phyloP scores from a whole-genome alignment of 352 stramenopile genomes.

The Pythium myriotylum region DNA sequence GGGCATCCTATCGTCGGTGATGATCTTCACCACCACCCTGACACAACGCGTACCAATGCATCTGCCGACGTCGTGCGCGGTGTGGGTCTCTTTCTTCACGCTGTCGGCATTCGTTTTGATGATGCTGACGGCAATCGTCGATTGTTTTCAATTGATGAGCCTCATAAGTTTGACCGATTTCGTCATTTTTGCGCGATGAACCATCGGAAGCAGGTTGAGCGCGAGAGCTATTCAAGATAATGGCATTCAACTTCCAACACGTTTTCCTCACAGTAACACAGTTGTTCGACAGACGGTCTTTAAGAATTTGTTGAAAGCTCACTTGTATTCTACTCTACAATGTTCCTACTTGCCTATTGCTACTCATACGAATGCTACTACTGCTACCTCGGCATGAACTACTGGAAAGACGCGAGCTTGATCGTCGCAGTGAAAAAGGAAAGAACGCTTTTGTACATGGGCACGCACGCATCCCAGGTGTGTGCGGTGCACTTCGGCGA shows the following conservation, averaged over 20 bases:
- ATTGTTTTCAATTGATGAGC: conserved; percentile 48
- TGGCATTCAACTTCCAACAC: no score
- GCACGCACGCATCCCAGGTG: not conserved
- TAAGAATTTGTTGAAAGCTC: not conserved
- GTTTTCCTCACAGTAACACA: no score
- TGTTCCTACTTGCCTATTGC: conserved; percentile 9
- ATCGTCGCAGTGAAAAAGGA: conserved; percentile 11
- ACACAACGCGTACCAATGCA: not conserved
- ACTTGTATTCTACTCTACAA: conserved; percentile 30
- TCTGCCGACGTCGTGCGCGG: conserved; percentile 46
- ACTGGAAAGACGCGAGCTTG: not conserved
- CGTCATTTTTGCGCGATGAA: conserved; percentile 64
- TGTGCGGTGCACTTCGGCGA: not conserved
- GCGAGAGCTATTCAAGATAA: not conserved
- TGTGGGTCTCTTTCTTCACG: conserved; percentile 55
- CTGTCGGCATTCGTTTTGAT: conserved; percentile 43
- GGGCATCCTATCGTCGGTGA: conserved; percentile 71
- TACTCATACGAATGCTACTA: conserved; percentile 19
- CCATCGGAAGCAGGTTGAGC: conserved; percentile 7
- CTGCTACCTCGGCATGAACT: not conserved
- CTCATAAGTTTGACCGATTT: conserved; percentile 62
- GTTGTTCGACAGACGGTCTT: no score
- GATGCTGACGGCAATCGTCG: conserved; percentile 32
- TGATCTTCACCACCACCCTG: conserved; percentile 55
- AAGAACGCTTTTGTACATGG: conserved; percentile 43